Evolutionary conservation across 345 rosid species (phyloP), one percentile per base, ranked within the genome.

Genomic region (Odontarrhena argentea): DNA sequence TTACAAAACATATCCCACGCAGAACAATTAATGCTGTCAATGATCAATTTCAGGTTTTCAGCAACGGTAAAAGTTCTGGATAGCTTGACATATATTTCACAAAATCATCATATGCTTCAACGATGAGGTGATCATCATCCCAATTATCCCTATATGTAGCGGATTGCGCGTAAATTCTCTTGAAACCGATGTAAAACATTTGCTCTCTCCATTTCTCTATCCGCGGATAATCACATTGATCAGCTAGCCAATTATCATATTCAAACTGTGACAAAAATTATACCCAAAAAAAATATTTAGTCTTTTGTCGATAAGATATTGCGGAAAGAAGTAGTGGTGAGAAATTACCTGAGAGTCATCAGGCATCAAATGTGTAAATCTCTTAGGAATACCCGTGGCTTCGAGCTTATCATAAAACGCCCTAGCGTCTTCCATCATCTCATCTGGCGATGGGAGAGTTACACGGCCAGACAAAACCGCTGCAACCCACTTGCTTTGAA

Each of bases 371-470:
- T 93, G 98, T 11, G 97, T 84, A 59, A 80, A 78, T 57, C 84
- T 81, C 68, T 85, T 82, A 18, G 98, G 94, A 59, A 68, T 50
- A 11, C 87, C 83, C 24, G 82, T 72, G 65, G 85, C 85, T 83
- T 85, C 83, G 0, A 87, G 87, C 22, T 73, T 26, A 3, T 74
- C 59, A 44, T 93, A 93, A 32, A 87, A 85, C 2, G 73, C 70
- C 50, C 79, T 70, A 46, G 83, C 64, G 32, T 85, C 94, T 55
- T 69, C 56, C 74, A 63, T 69, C 78, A 75, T 75, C 55, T 75
- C 78, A 0, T 68, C 67, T 50, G 69, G 55, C 2, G 74, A 75
- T 13, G 78, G 74, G 5, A 75, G 67, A 41, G 66, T 25, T 40
- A 75, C 74, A 2, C 78, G 56, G 7, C 66, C 66, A 2, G 74